phyloP scores from a whole-genome alignment of 495 filamentous ascomycete species.

The Penicillium robsamsonii region DNA sequence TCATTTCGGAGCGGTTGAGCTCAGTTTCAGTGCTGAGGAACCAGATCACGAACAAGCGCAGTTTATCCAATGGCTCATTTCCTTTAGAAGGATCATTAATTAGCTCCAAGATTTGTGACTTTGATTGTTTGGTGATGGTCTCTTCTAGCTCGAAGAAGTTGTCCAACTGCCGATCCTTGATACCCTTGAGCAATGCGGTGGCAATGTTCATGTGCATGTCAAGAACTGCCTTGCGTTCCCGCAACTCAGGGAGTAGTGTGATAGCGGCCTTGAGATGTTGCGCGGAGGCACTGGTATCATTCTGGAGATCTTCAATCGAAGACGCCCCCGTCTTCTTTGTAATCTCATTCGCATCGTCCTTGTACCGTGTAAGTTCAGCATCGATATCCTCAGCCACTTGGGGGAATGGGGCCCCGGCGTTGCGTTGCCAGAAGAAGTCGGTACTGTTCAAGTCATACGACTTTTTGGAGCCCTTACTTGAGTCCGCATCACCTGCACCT shows the following conservation, averaged over 20 bases:
- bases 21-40: slow-evolving; percentile 94
- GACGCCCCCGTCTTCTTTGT: slow-evolving; percentile 93
- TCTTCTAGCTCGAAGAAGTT: slow-evolving; percentile 97
- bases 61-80: slow-evolving; percentile 80
- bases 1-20: slow-evolving; percentile 75
- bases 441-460: slow-evolving; percentile 85
- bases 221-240: slow-evolving; percentile 84
- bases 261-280: slow-evolving; percentile 96
- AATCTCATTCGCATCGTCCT: slow-evolving; percentile 90
- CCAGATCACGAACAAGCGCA: slow-evolving; percentile 95
- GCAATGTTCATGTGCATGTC: slow-evolving; percentile 99
- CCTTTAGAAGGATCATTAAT: slow-evolving; percentile 81
- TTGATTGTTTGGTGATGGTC: slow-evolving; percentile 87
- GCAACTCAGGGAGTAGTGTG: slow-evolving; percentile 84
- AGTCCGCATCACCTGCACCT: slow-evolving; percentile 63
- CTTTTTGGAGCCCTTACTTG: slow-evolving; percentile 71
- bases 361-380: slow-evolving; percentile 86
- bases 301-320: slow-evolving; percentile 89
- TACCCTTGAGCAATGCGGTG: slow-evolving; percentile 79
- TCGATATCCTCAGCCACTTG: slow-evolving; percentile 97
- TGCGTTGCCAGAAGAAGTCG: slow-evolving; percentile 97
- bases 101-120: slow-evolving; percentile 83
- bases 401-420: slow-evolving; percentile 90
- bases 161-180: slow-evolving; percentile 92
- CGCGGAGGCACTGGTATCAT: slow-evolving; percentile 81